phyloP scores from a whole-genome alignment of 2,329 filamentous ascomycete genomes.

The Penicillium sp. region DNA sequence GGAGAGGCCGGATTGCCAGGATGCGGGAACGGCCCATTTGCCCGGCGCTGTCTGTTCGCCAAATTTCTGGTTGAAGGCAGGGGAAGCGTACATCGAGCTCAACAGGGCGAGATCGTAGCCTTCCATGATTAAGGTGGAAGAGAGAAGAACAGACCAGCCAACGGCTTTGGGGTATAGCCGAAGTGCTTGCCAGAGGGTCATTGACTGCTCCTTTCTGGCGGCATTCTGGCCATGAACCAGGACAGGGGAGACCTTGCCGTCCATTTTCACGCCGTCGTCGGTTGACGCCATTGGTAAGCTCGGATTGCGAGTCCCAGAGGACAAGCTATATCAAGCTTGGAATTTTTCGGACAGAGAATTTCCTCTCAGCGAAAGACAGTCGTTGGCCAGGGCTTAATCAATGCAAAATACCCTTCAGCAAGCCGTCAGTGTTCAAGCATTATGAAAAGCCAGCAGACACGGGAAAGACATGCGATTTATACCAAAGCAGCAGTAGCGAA shows the following conservation, averaged over 20 bases:
- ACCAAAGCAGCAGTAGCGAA: background rate
- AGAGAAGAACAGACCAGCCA: slow-evolving; percentile 40
- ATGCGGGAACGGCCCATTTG: slow-evolving; percentile 28
- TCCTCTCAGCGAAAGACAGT: background rate
- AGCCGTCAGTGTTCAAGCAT: background rate
- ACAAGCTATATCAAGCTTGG: background rate
- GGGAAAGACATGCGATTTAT: slow-evolving; percentile 7
- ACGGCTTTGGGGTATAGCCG: slow-evolving; percentile 38
- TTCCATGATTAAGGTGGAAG: slow-evolving; percentile 44
- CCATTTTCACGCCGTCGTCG: background rate
- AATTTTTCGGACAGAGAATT: too few relatives aligned
- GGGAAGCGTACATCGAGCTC: slow-evolving; percentile 34
- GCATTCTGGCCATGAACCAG: slow-evolving; percentile 28
- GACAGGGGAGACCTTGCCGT: slow-evolving; percentile 2
- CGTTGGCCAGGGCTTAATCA: background rate
- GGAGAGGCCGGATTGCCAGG: slow-evolving; percentile 36
- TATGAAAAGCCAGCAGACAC: background rate
- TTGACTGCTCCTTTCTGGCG: slow-evolving; percentile 36
- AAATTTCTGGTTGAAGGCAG: slow-evolving; percentile 34
- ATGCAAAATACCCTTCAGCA: background rate
- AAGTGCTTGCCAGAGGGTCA: slow-evolving; percentile 36
- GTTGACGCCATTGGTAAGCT: background rate
- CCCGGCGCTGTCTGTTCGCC: slow-evolving; percentile 23
- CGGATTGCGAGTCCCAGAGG: background rate
- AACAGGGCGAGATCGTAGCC: slow-evolving; percentile 44